A percentile compares a stretch with the other conserved stretches of the same genome.
phyloP scores from a whole-genome alignment of 164 flowering plant genomes.

The Chimonanthus praecox region DNA sequence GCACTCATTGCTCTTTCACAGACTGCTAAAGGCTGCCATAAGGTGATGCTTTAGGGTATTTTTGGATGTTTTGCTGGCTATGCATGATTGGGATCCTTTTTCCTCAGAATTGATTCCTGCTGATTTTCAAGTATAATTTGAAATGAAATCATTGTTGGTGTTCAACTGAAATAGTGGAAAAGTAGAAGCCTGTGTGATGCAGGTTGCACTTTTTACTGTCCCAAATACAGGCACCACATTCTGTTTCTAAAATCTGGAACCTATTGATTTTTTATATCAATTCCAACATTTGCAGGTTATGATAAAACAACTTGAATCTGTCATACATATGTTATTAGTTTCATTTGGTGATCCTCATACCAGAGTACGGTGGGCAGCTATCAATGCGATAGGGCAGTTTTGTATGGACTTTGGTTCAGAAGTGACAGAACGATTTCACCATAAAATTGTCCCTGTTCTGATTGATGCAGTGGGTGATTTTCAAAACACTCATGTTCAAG shows the following conservation, averaged over 20 bases:
- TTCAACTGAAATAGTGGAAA: background rate
- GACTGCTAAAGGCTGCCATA: conserved; percentile 27
- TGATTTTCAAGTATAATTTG: background rate
- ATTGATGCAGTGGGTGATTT: conserved; percentile 30
- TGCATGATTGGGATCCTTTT: background rate
- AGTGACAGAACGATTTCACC: conserved; percentile 28
- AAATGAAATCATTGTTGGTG: background rate
- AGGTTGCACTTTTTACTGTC: background rate
- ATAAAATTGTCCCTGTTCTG: conserved; percentile 22
- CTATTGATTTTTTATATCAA: background rate
- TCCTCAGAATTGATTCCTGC: background rate
- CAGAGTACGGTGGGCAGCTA: conserved; percentile 41
- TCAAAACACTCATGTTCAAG: conserved; percentile 30
- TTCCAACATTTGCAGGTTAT: conserved; percentile 18
- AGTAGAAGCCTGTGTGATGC: background rate
- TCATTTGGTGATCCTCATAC: conserved; percentile 29
- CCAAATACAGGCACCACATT: background rate
- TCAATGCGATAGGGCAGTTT: conserved; percentile 35
- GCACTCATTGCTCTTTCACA: conserved; percentile 27
- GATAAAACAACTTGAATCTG: conserved; percentile 21
- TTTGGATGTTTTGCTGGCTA: background rate
- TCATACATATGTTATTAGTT: conserved; percentile 23
- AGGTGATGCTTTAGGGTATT: conserved; percentile 13
- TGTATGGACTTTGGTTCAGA: conserved; percentile 35
- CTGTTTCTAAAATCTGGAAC: background rate